Base-by-base conservation (phyloP, 768 basidiomycete species). In the Mrakia gelida region DNA sequence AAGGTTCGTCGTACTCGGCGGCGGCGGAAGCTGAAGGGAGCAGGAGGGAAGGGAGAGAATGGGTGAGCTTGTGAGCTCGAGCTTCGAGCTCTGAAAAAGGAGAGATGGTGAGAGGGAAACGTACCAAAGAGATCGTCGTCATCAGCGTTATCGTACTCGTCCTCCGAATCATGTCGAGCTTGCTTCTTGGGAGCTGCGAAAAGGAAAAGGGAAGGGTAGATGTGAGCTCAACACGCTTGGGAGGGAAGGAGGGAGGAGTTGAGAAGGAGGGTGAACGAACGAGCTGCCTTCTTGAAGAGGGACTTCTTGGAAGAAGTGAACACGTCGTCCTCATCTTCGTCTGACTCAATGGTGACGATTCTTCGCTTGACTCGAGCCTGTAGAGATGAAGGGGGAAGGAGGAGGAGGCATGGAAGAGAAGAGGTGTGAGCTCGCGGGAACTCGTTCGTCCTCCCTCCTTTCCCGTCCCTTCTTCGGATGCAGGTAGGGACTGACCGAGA, bases 241-340 rank as follows among this genome's bases (percentile, higher is more conserved):
- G n/a, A 34, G 16, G 15, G 11, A 11, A 13, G 67, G 21, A 26
- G 34, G 67, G 15, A 6, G 63, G 28, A 28, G 63, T 21, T 0
- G 8, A 21, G 21, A 13, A 30, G 79, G 21, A n/a, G n/a, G n/a
- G n/a, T n/a, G n/a, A 71, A 80, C 41, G 77, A 80, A 32, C 79
- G 79, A 15, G 75, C 32, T 5, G 78, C 78, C 28, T 70, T 81
- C 41, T 80, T 79, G 26, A 21, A 59, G n/a, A 59, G 18, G 18
- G 59, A 75, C 28, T 70, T 81, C 32, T 80, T 79, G 26, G 30
- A 59, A 0, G 81, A 80, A 38, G 80, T 79, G 43, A 78, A 67
- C 1, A 23, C 41, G 21, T 80, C 80, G 2, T 82, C 79, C 41
- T 84, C 84, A 21, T 78, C 80, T 59, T 83, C 83, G n/a, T 82